A percentile compares a stretch with the other conserved stretches of the same genome.
Conservation (phyloP, 140 eudicot genomes). For the Erigeron philadelphicus region DNA sequence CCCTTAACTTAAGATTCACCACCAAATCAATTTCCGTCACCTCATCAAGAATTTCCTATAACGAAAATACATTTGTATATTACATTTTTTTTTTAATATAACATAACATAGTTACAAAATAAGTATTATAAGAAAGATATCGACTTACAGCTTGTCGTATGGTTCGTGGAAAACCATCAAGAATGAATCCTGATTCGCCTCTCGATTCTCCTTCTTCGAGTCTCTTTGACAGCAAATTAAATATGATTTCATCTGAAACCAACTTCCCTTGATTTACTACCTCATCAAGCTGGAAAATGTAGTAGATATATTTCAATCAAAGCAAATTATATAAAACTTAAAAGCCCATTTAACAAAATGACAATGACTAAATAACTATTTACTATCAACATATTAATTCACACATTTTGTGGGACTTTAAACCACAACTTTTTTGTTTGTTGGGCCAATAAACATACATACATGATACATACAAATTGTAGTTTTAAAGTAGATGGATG, state of each 20-base stretch:
- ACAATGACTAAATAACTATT: not conserved
- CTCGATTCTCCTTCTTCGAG: slow-evolving; percentile 73
- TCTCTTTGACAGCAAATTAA: slow-evolving; percentile 65
- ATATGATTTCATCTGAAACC: slow-evolving; percentile 89
- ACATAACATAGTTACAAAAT: too few relatives aligned
- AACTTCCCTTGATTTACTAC: slow-evolving; percentile 89
- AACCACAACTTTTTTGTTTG: too few relatives aligned
- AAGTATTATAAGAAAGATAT: too few relatives aligned
- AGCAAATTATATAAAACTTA: too few relatives aligned
- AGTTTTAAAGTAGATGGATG: too few relatives aligned
- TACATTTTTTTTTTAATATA: too few relatives aligned
- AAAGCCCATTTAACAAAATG: not conserved
- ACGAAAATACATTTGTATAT: not conserved
- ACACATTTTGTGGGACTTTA: too few relatives aligned
- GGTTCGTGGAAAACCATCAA: slow-evolving; percentile 98
- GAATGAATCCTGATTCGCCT: slow-evolving; percentile 92
- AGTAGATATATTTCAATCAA: not conserved
- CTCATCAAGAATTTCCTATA: slow-evolving; percentile 80
- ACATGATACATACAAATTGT: too few relatives aligned
- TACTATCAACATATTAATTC: too few relatives aligned
- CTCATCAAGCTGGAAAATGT: slow-evolving; percentile 64
- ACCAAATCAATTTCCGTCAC: slow-evolving; percentile 96
- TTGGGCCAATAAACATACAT: too few relatives aligned
- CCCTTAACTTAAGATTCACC: slow-evolving; percentile 89
- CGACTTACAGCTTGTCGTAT: slow-evolving; percentile 87